phyloP scores from a whole-genome alignment of 2,329 filamentous ascomycete species.

The Cladorrhinum sp. region DNA sequence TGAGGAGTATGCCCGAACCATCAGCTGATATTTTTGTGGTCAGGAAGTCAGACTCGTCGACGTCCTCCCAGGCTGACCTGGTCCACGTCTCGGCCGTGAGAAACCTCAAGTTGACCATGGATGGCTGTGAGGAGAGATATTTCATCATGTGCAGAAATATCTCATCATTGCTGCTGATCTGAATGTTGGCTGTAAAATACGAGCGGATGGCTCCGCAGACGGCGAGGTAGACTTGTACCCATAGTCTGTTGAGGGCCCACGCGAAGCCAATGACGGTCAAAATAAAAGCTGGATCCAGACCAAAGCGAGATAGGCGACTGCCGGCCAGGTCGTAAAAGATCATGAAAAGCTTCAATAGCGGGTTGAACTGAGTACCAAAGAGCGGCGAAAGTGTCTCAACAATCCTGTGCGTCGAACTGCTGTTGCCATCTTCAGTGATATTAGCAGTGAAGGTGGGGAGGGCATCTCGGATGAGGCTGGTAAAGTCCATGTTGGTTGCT shows the following conservation, averaged over 20 bases:
- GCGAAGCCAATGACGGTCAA: conserved; percentile 45
- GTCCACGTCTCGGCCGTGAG: conserved; percentile 55
- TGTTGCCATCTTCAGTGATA: conserved; percentile 13
- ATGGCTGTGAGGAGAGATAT: conserved; percentile 53
- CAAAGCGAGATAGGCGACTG: conserved; percentile 41
- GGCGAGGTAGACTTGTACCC: conserved; percentile 35
- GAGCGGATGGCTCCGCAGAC: conserved; percentile 36
- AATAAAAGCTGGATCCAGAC: conserved; percentile 48
- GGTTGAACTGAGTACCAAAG: conserved; percentile 41
- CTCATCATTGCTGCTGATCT: conserved; percentile 53
- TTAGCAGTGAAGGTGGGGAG: conserved; percentile 27
- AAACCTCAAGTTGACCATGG: conserved; percentile 48
- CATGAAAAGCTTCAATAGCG: conserved; percentile 40
- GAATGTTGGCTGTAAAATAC: conserved; percentile 51
- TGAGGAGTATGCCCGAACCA: conserved; percentile 49
- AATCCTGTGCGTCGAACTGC: conserved; percentile 27
- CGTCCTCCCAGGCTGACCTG: conserved; percentile 56
- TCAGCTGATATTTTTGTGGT: conserved; percentile 36
- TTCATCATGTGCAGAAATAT: conserved; percentile 58
- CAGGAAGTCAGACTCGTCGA: conserved; percentile 44
- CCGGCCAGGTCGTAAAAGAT: conserved; percentile 47
- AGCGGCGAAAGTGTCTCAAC: conserved; percentile 46
- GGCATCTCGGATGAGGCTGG: conserved; percentile 22
- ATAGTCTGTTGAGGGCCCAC: conserved; percentile 45
- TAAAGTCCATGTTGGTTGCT: conserved; percentile 27